Base-by-base conservation (phyloP, 2,329 filamentous ascomycete species). In the Stemphylium beticola region DNA sequence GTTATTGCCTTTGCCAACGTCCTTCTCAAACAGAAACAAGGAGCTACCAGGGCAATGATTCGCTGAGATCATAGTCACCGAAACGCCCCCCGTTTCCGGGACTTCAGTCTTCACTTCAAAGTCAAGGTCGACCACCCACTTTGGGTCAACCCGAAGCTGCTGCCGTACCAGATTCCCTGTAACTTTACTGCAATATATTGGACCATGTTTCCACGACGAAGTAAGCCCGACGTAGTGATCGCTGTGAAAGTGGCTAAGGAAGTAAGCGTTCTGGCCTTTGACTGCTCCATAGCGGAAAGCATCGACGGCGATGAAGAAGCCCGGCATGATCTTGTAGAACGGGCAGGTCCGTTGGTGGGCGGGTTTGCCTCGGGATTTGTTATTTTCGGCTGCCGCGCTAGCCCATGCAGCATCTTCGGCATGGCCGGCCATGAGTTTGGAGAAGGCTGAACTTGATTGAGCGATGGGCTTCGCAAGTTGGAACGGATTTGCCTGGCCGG, bases 1-100 rank as follows among this genome's bases (percentile, higher is more conserved):
- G 38, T 80, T 85, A 12, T 81, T 76, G 0, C 87, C 84, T 62
- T 84, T 86, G 2, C 85, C 85, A 11, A 89, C 77, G 0, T 78
- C 77, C 72, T 96, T 97, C 72, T 97, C 90, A 63, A 97, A 98
- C 0, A 99, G 81, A 66, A 96, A 99, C 1, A 99, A 77, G 0
- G 93, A 96, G 67, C 92, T 97, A 0, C 95, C 95, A 0, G 95
- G 95, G 65, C 95, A 99, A 71, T 99, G 95, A 65, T 99, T 99
- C 11, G 95, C 95, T 2, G 91, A 87, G 29, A 99, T 92, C 92
- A 98, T 96, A 2, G 92, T 96, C 36, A 98, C 92, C 9, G 83
- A 85, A 5, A 92, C 93, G 1, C 92, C 92, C 49, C 89, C 85
- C 0, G 92, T 96, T 8, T 85, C 87, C 0, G 92, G 91, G 0